Evolutionary conservation across 2,329 filamentous ascomycete species (phyloP), one percentile per base, ranked within the genome.

Genomic region (Scorias spongiosa): DNA sequence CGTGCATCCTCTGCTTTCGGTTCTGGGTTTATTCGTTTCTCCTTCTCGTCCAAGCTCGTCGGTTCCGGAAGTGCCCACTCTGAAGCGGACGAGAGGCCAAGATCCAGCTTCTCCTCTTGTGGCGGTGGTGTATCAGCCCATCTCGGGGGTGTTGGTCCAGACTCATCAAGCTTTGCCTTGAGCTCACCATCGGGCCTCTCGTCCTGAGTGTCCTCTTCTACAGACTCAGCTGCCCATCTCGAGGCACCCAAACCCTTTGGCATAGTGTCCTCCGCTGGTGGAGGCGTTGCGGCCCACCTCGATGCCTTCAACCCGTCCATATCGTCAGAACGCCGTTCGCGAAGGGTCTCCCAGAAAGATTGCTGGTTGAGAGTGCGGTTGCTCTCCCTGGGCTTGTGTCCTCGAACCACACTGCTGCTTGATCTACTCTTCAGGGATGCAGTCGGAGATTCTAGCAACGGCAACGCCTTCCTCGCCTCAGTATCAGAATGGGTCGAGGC

Each of bases 351-450:
- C 65, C 66, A 69, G 50, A 71, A 71, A 47, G 68, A 65, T 46
- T 68, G 65, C 56, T 70, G 68, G 49, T 68, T 68, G 49, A 71
- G 47, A 1, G 68, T 71, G 48, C 66, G 62, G 53, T 71, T 71
- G 46, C 57, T 60, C 46, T 61, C 63, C 29, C 63, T 58, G 8
- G 60, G 48, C 44, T 60, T 66, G 51, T 71, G 68, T n/a, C 60
- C 57, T 36, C 26, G 36, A 8, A 29, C 38, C 12, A 44, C 43
- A 12, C 20, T 20, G 6, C 38, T 11, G 14, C 14, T 28, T 18
- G 14, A 17, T 18, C 14, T 4, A 40, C 38, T 40, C 14, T 40
- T 17, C 12, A 18, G 18, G 9, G 42, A 38, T 29, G 20, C 12
- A 10, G 20, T 26, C 15, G 12, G n/a, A 39, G 34, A 26, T 39